Conservation (phyloP, 805 yeast genomes). For the Ogataea pini region DNA sequence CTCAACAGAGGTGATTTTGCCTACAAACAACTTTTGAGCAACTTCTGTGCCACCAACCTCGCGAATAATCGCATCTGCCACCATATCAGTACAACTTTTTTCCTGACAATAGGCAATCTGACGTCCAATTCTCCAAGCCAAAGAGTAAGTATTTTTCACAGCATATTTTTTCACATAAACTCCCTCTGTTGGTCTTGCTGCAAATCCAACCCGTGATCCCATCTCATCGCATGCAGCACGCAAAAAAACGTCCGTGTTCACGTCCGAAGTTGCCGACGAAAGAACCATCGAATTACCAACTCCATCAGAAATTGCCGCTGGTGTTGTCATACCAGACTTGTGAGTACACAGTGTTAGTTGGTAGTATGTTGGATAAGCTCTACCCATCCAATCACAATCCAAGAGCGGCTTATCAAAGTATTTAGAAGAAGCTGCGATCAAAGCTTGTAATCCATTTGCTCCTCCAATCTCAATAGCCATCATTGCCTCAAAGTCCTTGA, state of each 20-base stretch:
- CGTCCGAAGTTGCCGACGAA: conserved; percentile 34
- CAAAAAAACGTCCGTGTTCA: conserved; percentile 37
- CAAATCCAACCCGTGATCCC: conserved; percentile 40
- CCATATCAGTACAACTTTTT: conserved; percentile 33
- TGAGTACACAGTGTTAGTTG: conserved; percentile 38
- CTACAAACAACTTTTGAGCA: conserved; percentile 40
- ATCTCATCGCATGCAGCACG: conserved; percentile 44
- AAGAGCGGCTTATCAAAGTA: conserved; percentile 28
- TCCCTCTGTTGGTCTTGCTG: conserved; percentile 27
- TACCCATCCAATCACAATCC: conserved; percentile 49
- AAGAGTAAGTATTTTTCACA: conserved; percentile 34
- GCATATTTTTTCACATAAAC: conserved; percentile 15
- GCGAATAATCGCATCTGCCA: conserved; percentile 38
- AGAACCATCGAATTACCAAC: conserved; percentile 41
- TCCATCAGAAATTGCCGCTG: conserved; percentile 35
- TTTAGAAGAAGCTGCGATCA: conserved; percentile 22
- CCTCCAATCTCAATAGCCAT: conserved; percentile 46
- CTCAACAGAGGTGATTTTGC: conserved; percentile 47
- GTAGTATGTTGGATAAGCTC: conserved; percentile 46
- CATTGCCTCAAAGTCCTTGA: conserved; percentile 32
- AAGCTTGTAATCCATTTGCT: conserved; percentile 40
- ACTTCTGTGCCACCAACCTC: conserved; percentile 32
- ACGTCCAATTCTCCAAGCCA: conserved; percentile 49
- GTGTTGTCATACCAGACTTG: conserved; percentile 22
- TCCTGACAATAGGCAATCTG: conserved; percentile 41